Conservation (phyloP, 2,329 filamentous ascomycete species). For the Pseudocercospora musae region DNA sequence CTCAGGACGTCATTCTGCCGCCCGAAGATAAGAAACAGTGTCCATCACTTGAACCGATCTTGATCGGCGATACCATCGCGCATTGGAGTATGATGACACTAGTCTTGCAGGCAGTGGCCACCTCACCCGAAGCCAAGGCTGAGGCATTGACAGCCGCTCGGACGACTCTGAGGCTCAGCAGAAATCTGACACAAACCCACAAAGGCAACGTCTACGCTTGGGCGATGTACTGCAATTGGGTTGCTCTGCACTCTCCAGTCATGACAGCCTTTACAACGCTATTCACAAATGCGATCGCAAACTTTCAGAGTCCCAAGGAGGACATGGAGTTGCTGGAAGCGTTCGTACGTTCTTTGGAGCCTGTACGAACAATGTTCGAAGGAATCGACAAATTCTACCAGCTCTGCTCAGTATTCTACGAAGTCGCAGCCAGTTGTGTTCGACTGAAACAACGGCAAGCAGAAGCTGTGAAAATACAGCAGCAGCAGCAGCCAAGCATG, state of each 20-base stretch:
- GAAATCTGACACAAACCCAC: background rate
- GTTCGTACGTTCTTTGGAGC: background rate
- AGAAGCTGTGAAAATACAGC: background rate
- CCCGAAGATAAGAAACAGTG: background rate
- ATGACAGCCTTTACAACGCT: constrained; percentile 5
- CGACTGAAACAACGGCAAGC: background rate
- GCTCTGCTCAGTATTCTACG: background rate
- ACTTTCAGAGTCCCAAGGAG: background rate
- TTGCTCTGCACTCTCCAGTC: constrained; percentile 1
- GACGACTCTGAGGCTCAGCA: background rate
- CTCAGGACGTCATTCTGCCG: background rate
- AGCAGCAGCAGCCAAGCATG: background rate
- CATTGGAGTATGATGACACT: constrained; percentile 2
- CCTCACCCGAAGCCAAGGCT: background rate
- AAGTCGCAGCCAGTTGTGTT: background rate
- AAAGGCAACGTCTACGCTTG: constrained; percentile 2
- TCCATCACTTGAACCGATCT: background rate
- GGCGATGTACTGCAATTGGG: constrained; percentile 3
- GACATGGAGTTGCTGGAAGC: constrained; percentile 1
- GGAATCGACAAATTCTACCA: constrained; percentile 3
- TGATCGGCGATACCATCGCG: background rate
- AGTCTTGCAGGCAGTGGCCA: background rate
- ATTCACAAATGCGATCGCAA: background rate
- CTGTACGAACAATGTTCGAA: background rate
- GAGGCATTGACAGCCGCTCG: background rate